Evolutionary conservation across 1,139 yeast species (phyloP).

Genomic region (Suhomyces choctaworum): DNA sequence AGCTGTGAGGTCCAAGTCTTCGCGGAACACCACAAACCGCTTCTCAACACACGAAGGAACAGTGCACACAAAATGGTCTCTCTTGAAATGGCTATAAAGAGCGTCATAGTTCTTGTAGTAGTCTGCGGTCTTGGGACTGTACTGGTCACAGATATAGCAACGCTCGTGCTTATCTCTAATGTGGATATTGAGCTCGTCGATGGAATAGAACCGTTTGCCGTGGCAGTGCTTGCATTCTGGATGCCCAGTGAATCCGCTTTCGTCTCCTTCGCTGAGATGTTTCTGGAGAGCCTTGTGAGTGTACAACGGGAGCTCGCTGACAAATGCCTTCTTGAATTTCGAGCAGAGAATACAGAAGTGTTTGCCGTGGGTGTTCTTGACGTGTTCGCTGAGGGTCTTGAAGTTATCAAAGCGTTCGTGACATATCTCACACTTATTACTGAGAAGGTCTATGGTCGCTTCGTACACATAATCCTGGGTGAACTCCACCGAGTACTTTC

Average conservation of each 20-base stretch:
- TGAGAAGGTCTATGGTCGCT: conserved; percentile 53
- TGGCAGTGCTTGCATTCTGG: conserved; percentile 86
- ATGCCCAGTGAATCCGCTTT: conserved; percentile 81
- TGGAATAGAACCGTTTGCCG: conserved; percentile 76
- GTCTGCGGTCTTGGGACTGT: conserved; percentile 63
- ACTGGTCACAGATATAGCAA: conserved; percentile 85
- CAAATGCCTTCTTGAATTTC: conserved; percentile 71
- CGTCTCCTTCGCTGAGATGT: conserved; percentile 68
- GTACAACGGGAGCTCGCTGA: conserved; percentile 66
- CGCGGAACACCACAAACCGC: conserved; percentile 87
- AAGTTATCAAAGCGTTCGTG: conserved; percentile 44
- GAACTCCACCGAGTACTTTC: conserved; percentile 52
- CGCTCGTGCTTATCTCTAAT: conserved; percentile 83
- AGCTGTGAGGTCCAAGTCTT: conserved; percentile 82
- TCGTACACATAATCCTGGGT: conserved; percentile 44
- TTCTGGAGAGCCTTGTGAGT: conserved; percentile 60
- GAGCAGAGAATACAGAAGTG: conserved; percentile 76
- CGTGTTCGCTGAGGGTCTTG: conserved; percentile 65
- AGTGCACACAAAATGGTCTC: conserved; percentile 74
- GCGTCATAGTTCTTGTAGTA: conserved; percentile 77
- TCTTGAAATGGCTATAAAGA: conserved; percentile 71
- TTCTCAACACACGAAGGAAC: conserved; percentile 85
- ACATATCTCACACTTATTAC: conserved; percentile 61
- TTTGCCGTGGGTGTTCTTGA: conserved; percentile 59
- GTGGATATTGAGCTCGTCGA: conserved; percentile 82